Evolutionary conservation across 2,329 filamentous ascomycete genomes (phyloP).

Genomic region (Niveomyces coronatus): DNA sequence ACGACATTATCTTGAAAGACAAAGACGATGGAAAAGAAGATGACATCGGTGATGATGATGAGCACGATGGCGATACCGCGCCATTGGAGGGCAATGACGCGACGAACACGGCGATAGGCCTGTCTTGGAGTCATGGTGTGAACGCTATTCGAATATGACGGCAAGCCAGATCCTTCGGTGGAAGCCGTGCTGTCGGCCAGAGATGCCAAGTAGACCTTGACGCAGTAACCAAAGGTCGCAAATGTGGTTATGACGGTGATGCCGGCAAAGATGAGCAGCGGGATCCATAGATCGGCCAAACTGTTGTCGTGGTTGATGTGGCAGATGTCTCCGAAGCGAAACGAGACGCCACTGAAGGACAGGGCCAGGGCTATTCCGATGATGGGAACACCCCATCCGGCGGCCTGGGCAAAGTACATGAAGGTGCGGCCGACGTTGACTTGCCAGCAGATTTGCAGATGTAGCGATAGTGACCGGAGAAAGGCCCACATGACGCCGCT

Average conservation of each 20-base stretch:
- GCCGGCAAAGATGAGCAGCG: constrained; percentile 67
- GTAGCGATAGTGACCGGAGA: constrained; percentile 78
- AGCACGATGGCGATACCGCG: constrained; percentile 81
- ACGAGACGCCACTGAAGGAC: constrained; percentile 82
- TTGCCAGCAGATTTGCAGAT: constrained; percentile 98
- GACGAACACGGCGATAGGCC: constrained; percentile 75
- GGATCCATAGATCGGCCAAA: constrained; percentile 81
- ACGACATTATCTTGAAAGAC: constrained; percentile 74
- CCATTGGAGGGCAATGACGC: constrained; percentile 89
- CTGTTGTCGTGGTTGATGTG: constrained; percentile 89
- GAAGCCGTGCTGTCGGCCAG: constrained; percentile 62
- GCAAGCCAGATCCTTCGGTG: constrained; percentile 61
- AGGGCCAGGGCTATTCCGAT: constrained; percentile 67
- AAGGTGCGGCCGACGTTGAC: constrained; percentile 78
- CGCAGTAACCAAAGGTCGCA: constrained; percentile 80
- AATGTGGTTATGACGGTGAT: constrained; percentile 73
- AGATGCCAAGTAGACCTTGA: constrained; percentile 86
- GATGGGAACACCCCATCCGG: constrained; percentile 77
- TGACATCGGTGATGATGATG: constrained; percentile 81
- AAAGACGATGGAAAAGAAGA: constrained; percentile 89
- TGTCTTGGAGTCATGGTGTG: constrained; percentile 72
- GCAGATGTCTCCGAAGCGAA: constrained; percentile 82
- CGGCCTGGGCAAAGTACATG: constrained; percentile 71
- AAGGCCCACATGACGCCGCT: constrained; percentile 83
- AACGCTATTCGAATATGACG: constrained; percentile 61